A percentile compares a stretch with the other conserved stretches of the same genome.
phyloP scores from a whole-genome alignment of 2,329 filamentous ascomycete species.

The Nannizziopsis arthrosporioides region DNA sequence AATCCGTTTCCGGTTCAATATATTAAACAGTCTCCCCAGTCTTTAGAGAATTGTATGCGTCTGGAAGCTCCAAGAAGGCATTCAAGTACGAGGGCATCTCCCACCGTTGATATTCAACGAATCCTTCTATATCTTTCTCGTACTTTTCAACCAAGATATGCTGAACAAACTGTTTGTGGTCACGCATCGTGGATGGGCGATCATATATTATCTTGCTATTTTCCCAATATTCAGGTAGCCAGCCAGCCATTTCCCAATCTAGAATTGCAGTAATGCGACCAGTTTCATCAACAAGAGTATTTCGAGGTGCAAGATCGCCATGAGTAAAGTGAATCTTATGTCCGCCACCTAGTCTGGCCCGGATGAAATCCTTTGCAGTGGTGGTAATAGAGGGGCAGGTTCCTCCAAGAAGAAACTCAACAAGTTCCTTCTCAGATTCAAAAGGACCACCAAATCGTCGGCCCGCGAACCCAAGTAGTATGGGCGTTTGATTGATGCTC shows the following conservation, averaged over 20 bases:
- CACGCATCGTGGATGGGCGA: no score
- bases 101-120: no score
- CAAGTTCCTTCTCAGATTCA: conserved; percentile 11
- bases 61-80: no score
- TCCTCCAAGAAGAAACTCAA: conserved; percentile 2
- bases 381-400: background rate
- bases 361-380: background rate
- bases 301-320: conserved; percentile 15
- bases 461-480: background rate
- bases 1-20: no score
- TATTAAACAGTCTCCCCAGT: no score
- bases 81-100: no score
- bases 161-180: no score
- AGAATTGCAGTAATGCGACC: conserved; percentile 15
- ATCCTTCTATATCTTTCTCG: no score
- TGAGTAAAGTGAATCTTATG: conserved; percentile 13
- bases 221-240: conserved; percentile 18
- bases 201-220: background rate
- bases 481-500: background rate
- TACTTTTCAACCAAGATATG: no score
- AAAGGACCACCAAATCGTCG: conserved; percentile 6
- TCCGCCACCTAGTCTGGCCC: background rate
- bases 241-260: conserved; percentile 18
- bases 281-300: conserved; percentile 15
- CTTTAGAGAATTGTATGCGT: no score